These are phyloP conservation scores for Colletotrichum viniferum DNA, from an alignment of 2,329 filamentous ascomycete genomes.

Conservation along the genomic window DNA sequence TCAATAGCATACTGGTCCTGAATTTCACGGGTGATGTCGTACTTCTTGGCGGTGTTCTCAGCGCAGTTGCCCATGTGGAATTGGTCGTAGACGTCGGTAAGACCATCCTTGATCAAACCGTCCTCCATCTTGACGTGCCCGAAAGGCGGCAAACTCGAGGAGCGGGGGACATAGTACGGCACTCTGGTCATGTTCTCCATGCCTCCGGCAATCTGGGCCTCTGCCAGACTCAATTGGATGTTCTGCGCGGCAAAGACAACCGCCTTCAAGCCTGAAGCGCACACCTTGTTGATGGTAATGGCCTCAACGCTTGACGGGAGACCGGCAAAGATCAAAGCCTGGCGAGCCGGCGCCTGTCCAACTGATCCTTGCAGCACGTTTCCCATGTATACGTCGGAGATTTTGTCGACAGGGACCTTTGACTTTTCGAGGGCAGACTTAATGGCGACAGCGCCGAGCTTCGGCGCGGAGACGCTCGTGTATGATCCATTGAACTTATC, in stretches of 20 bases:
- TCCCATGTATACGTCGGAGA: slow-evolving; percentile 96
- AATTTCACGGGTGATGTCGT: slow-evolving; percentile 78
- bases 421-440: slow-evolving; percentile 89
- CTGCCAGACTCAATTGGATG: slow-evolving; percentile 87
- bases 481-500: slow-evolving; percentile 91
- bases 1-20: slow-evolving; percentile 92
- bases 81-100: slow-evolving; percentile 96
- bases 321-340: slow-evolving; percentile 88
- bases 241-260: slow-evolving; percentile 90
- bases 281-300: slow-evolving; percentile 97
- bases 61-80: slow-evolving; percentile 99
- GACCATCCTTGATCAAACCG: slow-evolving; percentile 89
- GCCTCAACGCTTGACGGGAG: slow-evolving; percentile 83
- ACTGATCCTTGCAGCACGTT: slow-evolving; percentile 86
- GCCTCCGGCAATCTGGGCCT: slow-evolving; percentile 89
- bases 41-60: slow-evolving; percentile 91
- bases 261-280: slow-evolving; percentile 92
- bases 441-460: slow-evolving; percentile 89
- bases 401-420: slow-evolving; percentile 77
- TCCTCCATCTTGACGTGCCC: slow-evolving; percentile 89
- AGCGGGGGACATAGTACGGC: slow-evolving; percentile 85
- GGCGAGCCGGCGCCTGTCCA: slow-evolving; percentile 90
- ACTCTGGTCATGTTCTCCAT: slow-evolving; percentile 99
- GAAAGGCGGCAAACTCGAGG: slow-evolving; percentile 83
- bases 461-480: slow-evolving; percentile 80